phyloP scores from a whole-genome alignment of 768 basidiomycete species.

The Termitomyces sp. region DNA sequence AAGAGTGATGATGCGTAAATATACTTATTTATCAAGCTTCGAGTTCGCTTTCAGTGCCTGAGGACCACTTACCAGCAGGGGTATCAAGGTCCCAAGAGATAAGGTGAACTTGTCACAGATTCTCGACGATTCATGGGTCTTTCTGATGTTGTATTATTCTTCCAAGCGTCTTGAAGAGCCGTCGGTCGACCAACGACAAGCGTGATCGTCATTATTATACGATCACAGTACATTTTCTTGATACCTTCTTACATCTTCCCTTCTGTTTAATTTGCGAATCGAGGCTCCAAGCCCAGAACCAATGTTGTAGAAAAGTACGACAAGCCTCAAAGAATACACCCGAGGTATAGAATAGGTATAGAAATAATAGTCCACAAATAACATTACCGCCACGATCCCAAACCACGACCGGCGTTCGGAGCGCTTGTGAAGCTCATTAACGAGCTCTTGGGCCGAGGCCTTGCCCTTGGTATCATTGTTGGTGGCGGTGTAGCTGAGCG shows the following conservation, averaged over 20 bases:
- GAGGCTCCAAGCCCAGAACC: not conserved
- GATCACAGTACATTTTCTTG: not conserved
- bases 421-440: not conserved
- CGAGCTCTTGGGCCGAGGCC: not conserved
- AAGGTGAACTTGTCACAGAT: no score
- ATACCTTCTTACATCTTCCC: not conserved
- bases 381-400: conserved; percentile 1
- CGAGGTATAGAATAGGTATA: not conserved
- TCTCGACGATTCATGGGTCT: no score
- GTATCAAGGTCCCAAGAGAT: no score
- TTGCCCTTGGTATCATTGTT: not conserved
- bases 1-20: not conserved
- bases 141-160: no score
- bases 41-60: no score
- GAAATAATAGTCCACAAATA: not conserved
- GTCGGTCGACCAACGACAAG: no score
- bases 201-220: not conserved
- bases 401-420: not conserved
- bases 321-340: not conserved
- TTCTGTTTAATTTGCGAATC: not conserved
- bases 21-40: no score
- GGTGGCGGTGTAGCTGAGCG: not conserved
- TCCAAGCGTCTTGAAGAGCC: no score
- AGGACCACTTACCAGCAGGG: no score
- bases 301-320: not conserved